Percentiles rank a stretch among this genome's conserved stretches.
These are phyloP conservation scores for Cocos nucifera DNA, from an alignment of 176 grass and related monocot species.

Conservation along the genomic window DNA sequence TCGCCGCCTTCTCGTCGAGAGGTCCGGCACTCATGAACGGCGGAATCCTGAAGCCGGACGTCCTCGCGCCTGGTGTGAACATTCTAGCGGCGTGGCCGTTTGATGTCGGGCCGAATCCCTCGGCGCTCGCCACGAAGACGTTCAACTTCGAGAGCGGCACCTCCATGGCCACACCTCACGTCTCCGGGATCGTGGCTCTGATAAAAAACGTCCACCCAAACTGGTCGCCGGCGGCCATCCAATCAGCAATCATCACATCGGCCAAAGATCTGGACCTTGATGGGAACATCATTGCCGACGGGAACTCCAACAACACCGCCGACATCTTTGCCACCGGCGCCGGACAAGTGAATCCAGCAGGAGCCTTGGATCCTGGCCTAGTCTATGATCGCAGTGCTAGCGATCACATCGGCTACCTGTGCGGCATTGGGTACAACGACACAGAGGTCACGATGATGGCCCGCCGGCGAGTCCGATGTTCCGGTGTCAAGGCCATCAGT, in stretches of 20 bases:
- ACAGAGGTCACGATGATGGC: constrained; percentile 4
- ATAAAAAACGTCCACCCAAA: constrained; percentile 39
- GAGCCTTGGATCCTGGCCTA: constrained; percentile 41
- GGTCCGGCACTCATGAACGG: constrained; percentile 29
- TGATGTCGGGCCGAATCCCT: constrained; percentile 6
- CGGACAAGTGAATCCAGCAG: constrained; percentile 31
- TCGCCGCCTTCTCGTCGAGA: constrained; percentile 47
- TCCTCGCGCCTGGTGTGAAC: constrained; percentile 57
- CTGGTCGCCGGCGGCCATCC: constrained; percentile 52
- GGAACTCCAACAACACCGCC: constrained; percentile 17
- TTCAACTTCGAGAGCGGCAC: constrained; percentile 53
- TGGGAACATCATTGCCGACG: constrained; percentile 31
- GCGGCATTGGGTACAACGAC: constrained; percentile 27
- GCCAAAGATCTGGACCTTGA: constrained; percentile 22
- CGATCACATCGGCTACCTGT: constrained; percentile 45
- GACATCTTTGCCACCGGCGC: constrained; percentile 38
- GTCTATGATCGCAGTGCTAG: constrained; percentile 34
- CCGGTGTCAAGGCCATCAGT: not conserved
- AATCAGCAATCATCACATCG: constrained; percentile 72
- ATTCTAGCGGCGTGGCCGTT: constrained; percentile 56
- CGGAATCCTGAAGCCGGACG: constrained; percentile 53
- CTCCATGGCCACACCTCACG: constrained; percentile 68
- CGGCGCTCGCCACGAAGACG: not conserved
- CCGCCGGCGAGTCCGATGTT: constrained; percentile 13
- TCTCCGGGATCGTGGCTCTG: constrained; percentile 40